phyloP scores from a whole-genome alignment of 2,329 filamentous ascomycete species.

The Penicillium janthinellum region DNA sequence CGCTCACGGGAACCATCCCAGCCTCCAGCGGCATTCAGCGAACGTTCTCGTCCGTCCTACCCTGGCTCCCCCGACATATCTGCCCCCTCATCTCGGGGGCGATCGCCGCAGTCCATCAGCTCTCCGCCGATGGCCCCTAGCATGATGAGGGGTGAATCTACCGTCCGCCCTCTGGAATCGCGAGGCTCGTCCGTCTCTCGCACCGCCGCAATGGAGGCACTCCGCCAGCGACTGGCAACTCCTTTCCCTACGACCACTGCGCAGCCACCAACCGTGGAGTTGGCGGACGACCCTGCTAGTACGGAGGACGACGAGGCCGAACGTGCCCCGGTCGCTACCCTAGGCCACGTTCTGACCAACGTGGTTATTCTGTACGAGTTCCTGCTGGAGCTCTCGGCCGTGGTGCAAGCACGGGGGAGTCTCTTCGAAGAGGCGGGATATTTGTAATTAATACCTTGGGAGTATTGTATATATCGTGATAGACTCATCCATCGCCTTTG shows the following conservation, averaged over 20 bases:
- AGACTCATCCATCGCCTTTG: neutral
- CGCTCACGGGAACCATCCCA: conserved; percentile 27
- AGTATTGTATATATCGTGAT: neutral
- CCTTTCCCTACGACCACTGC: conserved; percentile 29
- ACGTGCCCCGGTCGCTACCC: conserved; percentile 58
- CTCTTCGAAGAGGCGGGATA: conserved; percentile 77
- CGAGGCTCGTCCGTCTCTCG: conserved; percentile 31
- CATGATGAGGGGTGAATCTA: conserved; percentile 29
- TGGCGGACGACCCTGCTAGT: conserved; percentile 12
- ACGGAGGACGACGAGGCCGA: conserved; percentile 27
- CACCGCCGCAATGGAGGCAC: conserved; percentile 30
- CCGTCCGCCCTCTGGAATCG: conserved; percentile 25
- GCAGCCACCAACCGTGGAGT: neutral
- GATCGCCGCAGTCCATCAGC: conserved; percentile 17
- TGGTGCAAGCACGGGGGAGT: conserved; percentile 73
- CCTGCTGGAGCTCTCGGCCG: conserved; percentile 71
- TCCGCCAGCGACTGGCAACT: conserved; percentile 39
- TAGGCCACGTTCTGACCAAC: conserved; percentile 79
- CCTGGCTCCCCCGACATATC: conserved; percentile 24
- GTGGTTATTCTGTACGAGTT: conserved; percentile 79
- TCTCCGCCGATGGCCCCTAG: conserved; percentile 15
- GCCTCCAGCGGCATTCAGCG: conserved; percentile 21
- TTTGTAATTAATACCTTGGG: conserved; percentile 8
- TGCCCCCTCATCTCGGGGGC: conserved; percentile 18
- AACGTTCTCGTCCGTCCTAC: conserved; percentile 22